phyloP scores from a whole-genome alignment of 495 filamentous ascomycete genomes.

The Neurospora tetrasperma region DNA sequence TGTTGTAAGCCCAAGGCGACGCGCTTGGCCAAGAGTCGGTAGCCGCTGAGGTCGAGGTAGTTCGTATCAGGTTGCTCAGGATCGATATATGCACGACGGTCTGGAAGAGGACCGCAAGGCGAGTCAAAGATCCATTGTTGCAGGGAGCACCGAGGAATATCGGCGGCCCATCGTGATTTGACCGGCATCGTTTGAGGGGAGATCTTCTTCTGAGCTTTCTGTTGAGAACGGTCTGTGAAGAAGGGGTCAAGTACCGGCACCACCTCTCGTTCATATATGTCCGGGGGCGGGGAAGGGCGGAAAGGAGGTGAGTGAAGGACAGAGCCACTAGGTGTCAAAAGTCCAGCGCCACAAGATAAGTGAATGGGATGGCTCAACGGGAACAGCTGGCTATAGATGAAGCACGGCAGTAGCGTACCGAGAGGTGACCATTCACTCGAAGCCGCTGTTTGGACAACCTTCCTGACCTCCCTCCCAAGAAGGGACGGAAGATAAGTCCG shows the following conservation, averaged over 20 bases:
- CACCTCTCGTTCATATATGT: neutral
- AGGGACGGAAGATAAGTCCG: neutral
- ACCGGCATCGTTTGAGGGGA: slow-evolving; percentile 23
- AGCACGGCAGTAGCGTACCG: slow-evolving; percentile 1
- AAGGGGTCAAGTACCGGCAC: neutral
- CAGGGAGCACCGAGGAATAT: slow-evolving; percentile 28
- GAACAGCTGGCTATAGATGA: neutral
- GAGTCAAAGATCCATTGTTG: slow-evolving; percentile 33
- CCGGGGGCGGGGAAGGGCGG: neutral
- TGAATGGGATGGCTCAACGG: neutral
- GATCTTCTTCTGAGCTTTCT: slow-evolving; percentile 3
- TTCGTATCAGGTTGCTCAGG: slow-evolving; percentile 45
- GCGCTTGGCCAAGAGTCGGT: slow-evolving; percentile 60
- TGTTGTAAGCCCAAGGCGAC: slow-evolving; percentile 59
- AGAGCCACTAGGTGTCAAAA: neutral
- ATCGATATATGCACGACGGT: slow-evolving; percentile 36
- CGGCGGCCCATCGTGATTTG: slow-evolving; percentile 32
- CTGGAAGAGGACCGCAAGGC: slow-evolving; percentile 19
- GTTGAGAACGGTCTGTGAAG: neutral
- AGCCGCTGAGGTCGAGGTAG: slow-evolving; percentile 32
- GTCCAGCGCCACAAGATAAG: neutral
- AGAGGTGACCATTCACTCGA: neutral
- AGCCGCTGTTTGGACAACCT: neutral
- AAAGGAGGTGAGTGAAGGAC: slow-evolving; percentile 1
- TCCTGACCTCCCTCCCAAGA: neutral